Conservation (phyloP, 192 early-diverging fungal genomes). For the Phlyctochytrium planicorne region DNA sequence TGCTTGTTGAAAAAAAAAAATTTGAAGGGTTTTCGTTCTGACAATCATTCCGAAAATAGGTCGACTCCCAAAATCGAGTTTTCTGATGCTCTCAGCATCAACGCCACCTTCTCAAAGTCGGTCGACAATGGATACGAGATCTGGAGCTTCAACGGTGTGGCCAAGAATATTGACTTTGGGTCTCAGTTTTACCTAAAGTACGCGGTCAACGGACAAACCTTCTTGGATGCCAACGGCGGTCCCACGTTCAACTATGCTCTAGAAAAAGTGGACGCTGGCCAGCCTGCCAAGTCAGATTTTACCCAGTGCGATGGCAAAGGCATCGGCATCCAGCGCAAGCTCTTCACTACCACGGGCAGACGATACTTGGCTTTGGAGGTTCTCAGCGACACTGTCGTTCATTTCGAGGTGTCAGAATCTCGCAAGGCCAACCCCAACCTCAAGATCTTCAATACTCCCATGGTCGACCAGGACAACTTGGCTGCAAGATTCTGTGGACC, state of each 20-base stretch:
- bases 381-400: constrained; percentile 14
- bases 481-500: constrained; percentile 11
- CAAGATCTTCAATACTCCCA: background rate
- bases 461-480: constrained; percentile 20
- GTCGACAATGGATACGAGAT: constrained; percentile 4
- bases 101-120: background rate
- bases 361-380: constrained; percentile 22
- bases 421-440: background rate
- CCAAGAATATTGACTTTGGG: background rate
- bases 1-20: too few relatives aligned
- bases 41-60: too few relatives aligned
- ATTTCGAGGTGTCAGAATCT: constrained; percentile 9
- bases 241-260: too few relatives aligned
- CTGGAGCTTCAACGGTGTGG: constrained; percentile 6
- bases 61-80: background rate
- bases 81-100: background rate
- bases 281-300: too few relatives aligned
- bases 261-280: too few relatives aligned
- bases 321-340: background rate
- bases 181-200: constrained; percentile 37
- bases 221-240: constrained; percentile 32
- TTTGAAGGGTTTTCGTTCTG: too few relatives aligned
- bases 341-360: background rate
- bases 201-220: constrained; percentile 28
- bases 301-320: background rate